Base-by-base conservation (phyloP, 441 rosid genomes). In the Pelargonium myrrhifolium region DNA sequence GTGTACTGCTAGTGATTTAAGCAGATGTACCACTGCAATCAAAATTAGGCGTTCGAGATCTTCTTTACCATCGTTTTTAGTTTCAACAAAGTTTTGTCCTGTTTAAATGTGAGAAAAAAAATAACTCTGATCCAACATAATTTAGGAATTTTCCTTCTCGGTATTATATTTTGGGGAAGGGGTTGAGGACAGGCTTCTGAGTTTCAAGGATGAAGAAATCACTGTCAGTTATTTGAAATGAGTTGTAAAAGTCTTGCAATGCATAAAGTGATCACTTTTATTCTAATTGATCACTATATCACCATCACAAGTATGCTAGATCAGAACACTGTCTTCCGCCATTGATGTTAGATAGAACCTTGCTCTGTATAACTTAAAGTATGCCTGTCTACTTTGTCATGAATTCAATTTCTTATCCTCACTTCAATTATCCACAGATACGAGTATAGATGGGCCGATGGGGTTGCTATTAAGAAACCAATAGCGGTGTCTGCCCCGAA, bases 401-500 rank as follows among this genome's bases (percentile, higher is more conserved):
- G 39, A 53, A 53, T 53, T 53, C 59, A 15, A 15, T n/a, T 53
- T 15, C 59, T 15, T 53, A 9, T 17, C 20, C 59, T 53, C 3
- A 53, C 21, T 35, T 9, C 18, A 55, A 47, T 55, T 53, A 8
- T 39, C 66, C 55, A 58, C 79, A 82, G 83, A 43, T 82, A 82
- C 1, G 83, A 79, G 74, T 82, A 82, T 62, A 72, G 83, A 75
- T 82, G 83, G 83, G 86, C 86, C 0, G 86, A 82, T 72, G 86
- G 86, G 28, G 82, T 82, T 24, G 72, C 69, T 11, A 70, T 82
- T 9, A 82, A 79, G 78, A 79, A 78, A 68, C 86, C 86, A 4
- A 82, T 82, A 9, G 84, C 80, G 71, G 86, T 82, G n/a, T 82
- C 86, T 43, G 86, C 86, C 72, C 86, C 86, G 3, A 82, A 80